These are phyloP conservation scores for Trichosporon coremiiforme DNA, from an alignment of 1,284 basidiomycete genomes.

Conservation along the genomic window DNA sequence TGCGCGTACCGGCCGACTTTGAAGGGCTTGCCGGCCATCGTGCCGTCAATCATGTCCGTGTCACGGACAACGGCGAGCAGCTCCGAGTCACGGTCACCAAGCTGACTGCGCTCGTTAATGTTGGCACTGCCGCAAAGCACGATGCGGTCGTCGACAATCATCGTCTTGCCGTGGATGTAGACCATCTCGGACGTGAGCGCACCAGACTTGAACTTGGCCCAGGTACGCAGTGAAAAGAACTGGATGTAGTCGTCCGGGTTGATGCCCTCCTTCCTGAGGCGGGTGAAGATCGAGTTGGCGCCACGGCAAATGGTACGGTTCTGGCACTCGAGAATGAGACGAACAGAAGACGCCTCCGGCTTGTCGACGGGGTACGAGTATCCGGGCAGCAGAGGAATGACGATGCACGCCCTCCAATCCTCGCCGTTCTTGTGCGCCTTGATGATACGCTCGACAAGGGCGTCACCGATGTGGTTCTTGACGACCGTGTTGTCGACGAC, in stretches of 20 bases:
- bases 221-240: constrained; percentile 88
- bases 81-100: constrained; percentile 96
- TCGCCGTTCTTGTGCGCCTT: constrained; percentile 79
- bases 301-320: constrained; percentile 86
- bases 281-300: constrained; percentile 86
- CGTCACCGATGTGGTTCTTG: constrained; percentile 93
- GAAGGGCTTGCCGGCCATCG: constrained; percentile 92
- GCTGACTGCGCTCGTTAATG: constrained; percentile 95
- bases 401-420: constrained; percentile 88
- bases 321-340: constrained; percentile 91
- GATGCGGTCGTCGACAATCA: constrained; percentile 90
- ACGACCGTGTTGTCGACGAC: constrained; percentile 80
- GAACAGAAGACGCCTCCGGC: constrained; percentile 87
- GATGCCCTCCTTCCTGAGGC: constrained; percentile 83
- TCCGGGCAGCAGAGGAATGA: constrained; percentile 90
- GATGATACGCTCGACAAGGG: constrained; percentile 87
- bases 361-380: constrained; percentile 94
- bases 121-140: constrained; percentile 99
- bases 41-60: constrained; percentile 91
- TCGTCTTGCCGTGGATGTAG: constrained; percentile 83
- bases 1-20: constrained; percentile 97
- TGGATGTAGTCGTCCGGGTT: constrained; percentile 91
- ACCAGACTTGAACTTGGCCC: constrained; percentile 87
- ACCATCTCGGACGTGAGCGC: constrained; percentile 88
- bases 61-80: constrained; percentile 89